Base-by-base conservation (phyloP, 371 early-diverging fungal species). In the Mucor plumbeus region DNA sequence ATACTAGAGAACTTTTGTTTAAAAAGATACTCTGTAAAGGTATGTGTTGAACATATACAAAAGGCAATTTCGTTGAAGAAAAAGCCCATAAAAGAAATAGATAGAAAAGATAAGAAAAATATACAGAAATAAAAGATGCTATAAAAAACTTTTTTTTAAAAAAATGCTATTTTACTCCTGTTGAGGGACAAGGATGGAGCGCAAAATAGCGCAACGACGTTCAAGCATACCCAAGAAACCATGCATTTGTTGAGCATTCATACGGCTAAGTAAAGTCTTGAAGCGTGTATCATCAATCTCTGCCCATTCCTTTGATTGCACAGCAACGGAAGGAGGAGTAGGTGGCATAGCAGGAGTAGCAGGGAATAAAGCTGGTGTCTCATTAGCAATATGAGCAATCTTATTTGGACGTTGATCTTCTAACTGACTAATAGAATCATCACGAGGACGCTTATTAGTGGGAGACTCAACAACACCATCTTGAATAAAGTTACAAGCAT, bases 401-500 rank as follows among this genome's bases (percentile, higher is more conserved):
- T 65, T 43, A 55, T 26, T 31, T 7, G 59, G n/a, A 43, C 61
- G 39, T 59, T 39, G 48, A 10, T 48, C 47, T 15, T 36, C 26
- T n/a, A 6, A 21, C 41, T 53, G 60, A n/a, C 19, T 15, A 21
- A 44, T 40, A n/a, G 54, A 47, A 14, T 31, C 48, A 64, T 55
- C 64, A 60, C 68, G 62, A 61, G 59, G 55, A 58, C 65, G 65
- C 41, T 70, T 35, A 58, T 9, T 31, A 43, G n/a, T 54, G 15
- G 61, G 35, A 53, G 34, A 31, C 40, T 15, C 40, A 38, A 17
- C 19, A 8, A 40, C 35, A 35, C 40, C 40, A 31, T 59, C 50
- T 39, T 17, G 40, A 71, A 93, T 93, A 10, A 94, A 79, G 4
- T 93, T 92, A 65, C 96, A 95, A 2, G 95, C 90, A 70, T 95